Evolutionary conservation across 106 monocot genomes (phyloP), one percentile per base, ranked within the genome.

Genomic region (Ottelia alismoides): DNA sequence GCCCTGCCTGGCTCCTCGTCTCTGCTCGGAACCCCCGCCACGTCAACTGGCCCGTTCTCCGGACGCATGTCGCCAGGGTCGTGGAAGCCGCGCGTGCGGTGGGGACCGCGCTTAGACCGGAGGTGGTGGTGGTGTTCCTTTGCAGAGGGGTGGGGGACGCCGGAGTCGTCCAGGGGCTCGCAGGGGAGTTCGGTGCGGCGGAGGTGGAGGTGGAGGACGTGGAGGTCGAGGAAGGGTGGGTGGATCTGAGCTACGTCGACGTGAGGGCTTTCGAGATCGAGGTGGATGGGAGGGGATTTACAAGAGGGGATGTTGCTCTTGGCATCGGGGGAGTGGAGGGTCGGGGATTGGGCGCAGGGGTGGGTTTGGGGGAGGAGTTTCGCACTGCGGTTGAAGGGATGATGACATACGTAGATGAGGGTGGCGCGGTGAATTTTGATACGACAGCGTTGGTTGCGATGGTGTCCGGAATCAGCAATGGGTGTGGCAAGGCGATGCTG

Each of bases 401-500:
- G 60, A 61, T 57, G 3, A 22, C 14, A 10, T 52, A 35, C 12
- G 22, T 27, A 10, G 21, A 27, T 16, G n/a, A 30, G 32, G 61
- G 7, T 12, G 69, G 76, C 0, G 2, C 70, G 70, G 56, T 98
- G 20, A 98, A 98, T 70, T 86, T 98, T 18, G 98, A 98, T 72
- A 98, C 98, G 6, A 98, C 98, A 0, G 98, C 85, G 10, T 62
- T 98, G 75, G 61, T 98, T 45, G 98, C 98, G 0, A 68, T 85
- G 28, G 84, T 98, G 7, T 98, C 98, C 0, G 90, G 98, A 18
- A 98, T 98, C n/a, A 98, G 98, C 51, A 98, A 98, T 58, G 85
- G 85, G 1, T 66, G 64, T 22, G 56, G 72, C 19, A 64, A 68
- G 32, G 46, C 28, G 49, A 44, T 90, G 52, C 60, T 86, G 9